phyloP scores from a whole-genome alignment of 2,329 filamentous ascomycete species.

The Fusarium avenaceum region DNA sequence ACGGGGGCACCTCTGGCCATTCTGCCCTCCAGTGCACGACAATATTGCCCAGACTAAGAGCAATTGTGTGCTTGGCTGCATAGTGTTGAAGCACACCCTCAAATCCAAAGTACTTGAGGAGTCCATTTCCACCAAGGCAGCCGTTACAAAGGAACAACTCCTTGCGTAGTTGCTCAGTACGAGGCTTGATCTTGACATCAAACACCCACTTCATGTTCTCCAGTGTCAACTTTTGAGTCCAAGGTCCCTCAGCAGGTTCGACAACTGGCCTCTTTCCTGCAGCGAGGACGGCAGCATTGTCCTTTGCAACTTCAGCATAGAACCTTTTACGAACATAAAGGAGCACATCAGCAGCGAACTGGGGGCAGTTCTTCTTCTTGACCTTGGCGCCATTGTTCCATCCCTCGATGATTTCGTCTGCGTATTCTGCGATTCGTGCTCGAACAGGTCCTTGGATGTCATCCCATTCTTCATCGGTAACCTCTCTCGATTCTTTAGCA shows the following conservation, averaged over 20 bases:
- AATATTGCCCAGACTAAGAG: constrained; percentile 77
- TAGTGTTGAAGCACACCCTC: constrained; percentile 87
- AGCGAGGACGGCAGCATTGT: constrained; percentile 62
- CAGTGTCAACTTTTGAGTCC: constrained; percentile 74
- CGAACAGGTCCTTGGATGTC: constrained; percentile 76
- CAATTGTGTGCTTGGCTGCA: constrained; percentile 82
- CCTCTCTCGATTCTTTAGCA: constrained; percentile 59
- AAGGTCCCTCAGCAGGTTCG: constrained; percentile 67
- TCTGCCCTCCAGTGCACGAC: constrained; percentile 85
- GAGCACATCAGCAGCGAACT: constrained; percentile 80
- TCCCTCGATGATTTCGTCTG: constrained; percentile 76
- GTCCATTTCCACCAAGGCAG: constrained; percentile 65
- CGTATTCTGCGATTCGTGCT: constrained; percentile 73
- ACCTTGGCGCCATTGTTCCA: constrained; percentile 76
- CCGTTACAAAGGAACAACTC: constrained; percentile 82
- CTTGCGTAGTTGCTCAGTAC: constrained; percentile 74
- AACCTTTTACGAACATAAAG: constrained; percentile 76
- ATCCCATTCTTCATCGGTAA: constrained; percentile 78
- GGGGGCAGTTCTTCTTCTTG: constrained; percentile 72
- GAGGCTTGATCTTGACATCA: constrained; percentile 79
- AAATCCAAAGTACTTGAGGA: constrained; percentile 78
- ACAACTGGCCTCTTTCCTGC: constrained; percentile 59
- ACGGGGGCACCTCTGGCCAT: constrained; percentile 83
- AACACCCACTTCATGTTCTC: constrained; percentile 92
- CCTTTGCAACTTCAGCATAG: constrained; percentile 70